Evolutionary conservation across 805 yeast species (phyloP), one percentile per base, ranked within the genome.

Genomic region (Maudiozyma bulderi): DNA sequence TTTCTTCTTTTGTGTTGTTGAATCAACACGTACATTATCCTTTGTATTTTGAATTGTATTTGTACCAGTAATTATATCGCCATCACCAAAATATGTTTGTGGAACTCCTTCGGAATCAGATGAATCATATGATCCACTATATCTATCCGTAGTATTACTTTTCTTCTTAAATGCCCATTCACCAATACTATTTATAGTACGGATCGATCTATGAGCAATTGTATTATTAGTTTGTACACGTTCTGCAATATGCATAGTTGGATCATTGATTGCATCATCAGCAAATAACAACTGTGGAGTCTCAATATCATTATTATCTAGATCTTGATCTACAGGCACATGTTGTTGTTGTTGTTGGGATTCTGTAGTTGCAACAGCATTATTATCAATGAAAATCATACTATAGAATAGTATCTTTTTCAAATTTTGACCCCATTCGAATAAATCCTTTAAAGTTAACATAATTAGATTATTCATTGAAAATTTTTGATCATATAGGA

Each of bases 401-500:
- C 62, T 47, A 46, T 56, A 57, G 35, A 57, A 54, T 10, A 57
- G 46, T 20, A 56, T 49, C 44, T 57, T 57, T 6, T 47, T 50
- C 14, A 45, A 46, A 32, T 50, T 42, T 7, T 41, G 45, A 44
- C 55, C 51, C 26, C 49, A 45, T 13, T 51, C 55, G 42, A 54
- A 44, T 44, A 57, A 45, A 30, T 52, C 56, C 30, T 50, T 47
- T 41, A 57, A 47, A 10, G 58, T 50, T 34, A 56, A 46, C 46
- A 57, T 54, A 31, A 49, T 52, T 40, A 71, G 52, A 51, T 72
- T 70, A 28, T 65, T 54, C 63, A 71, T 59, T 5, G 71, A 63
- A 47, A 70, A 72, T 3, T 60, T 54, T 3, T 67, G 62, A 53
- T 72, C 75, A 47, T 71, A 72, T 3, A 71, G 54, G 13, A 71